phyloP scores from a whole-genome alignment of 1,284 basidiomycete genomes.

The Fomes fomentarius region DNA sequence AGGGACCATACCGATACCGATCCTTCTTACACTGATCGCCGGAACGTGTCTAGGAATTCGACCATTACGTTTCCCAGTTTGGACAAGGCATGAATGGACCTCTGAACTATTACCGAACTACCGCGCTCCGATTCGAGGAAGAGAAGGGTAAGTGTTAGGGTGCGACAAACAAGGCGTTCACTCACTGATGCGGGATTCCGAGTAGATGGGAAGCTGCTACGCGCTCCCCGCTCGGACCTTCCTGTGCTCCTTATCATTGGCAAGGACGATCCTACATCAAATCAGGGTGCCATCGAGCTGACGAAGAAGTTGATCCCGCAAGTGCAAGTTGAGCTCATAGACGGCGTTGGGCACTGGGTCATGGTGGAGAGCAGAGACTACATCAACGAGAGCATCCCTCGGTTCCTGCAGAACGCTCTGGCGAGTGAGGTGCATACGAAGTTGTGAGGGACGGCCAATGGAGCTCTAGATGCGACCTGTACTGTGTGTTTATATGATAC shows the following conservation, averaged over 20 bases:
- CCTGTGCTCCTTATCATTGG: slow-evolving; percentile 69
- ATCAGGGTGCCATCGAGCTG: slow-evolving; percentile 30
- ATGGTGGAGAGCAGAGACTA: slow-evolving; percentile 60
- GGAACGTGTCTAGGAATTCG: slow-evolving; percentile 47
- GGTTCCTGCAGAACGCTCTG: slow-evolving; percentile 43
- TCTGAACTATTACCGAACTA: slow-evolving; percentile 71
- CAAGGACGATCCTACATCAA: slow-evolving; percentile 47
- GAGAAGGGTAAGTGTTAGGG: slow-evolving; percentile 50
- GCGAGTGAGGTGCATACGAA: slow-evolving; percentile 20
- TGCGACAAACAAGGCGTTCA: background rate
- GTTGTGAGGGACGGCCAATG: slow-evolving; percentile 14
- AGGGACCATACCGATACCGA: background rate
- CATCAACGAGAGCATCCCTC: slow-evolving; percentile 47
- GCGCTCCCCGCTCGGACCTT: slow-evolving; percentile 46
- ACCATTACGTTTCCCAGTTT: slow-evolving; percentile 50
- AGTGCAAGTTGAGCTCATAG: slow-evolving; percentile 52
- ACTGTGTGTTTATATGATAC: background rate
- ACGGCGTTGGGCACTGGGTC: slow-evolving; percentile 67
- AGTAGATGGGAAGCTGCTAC: slow-evolving; percentile 43
- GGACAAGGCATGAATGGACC: slow-evolving; percentile 65
- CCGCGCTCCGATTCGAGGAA: slow-evolving; percentile 59
- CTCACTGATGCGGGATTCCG: slow-evolving; percentile 16
- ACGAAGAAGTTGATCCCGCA: slow-evolving; percentile 50
- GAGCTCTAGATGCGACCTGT: background rate
- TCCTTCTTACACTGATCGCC: background rate